phyloP scores from a whole-genome alignment of 1,284 basidiomycete species.

The Ceratobasidium papillatum region DNA sequence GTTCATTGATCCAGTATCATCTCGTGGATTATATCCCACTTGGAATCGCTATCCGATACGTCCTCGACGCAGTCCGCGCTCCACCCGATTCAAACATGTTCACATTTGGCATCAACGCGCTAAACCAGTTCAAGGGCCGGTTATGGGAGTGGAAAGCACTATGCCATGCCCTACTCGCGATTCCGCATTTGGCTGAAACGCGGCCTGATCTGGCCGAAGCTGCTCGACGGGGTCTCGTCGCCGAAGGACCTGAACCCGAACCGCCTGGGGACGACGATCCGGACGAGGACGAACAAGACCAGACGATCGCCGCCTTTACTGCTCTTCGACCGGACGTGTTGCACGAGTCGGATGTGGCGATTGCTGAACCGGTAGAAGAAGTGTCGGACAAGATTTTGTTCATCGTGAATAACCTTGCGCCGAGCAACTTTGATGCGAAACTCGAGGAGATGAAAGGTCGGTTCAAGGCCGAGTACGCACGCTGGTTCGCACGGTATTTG shows the following conservation, averaged over 20 bases:
- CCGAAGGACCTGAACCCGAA: conserved; percentile 23
- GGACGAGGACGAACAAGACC: conserved; percentile 37
- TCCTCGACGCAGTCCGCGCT: conserved; percentile 91
- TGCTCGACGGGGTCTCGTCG: conserved; percentile 72
- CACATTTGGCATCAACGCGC: conserved; percentile 94
- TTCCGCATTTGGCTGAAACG: conserved; percentile 86
- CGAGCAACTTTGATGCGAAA: conserved; percentile 91
- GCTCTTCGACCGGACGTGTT: conserved; percentile 74
- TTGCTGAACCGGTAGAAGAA: conserved; percentile 77
- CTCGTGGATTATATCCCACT: conserved; percentile 96
- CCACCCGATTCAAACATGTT: conserved; percentile 92
- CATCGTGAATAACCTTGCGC: conserved; percentile 97
- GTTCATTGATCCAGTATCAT: conserved; percentile 93
- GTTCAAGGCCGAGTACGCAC: conserved; percentile 82
- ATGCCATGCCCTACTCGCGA: conserved; percentile 87
- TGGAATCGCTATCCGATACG: conserved; percentile 96
- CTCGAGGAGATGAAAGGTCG: conserved; percentile 81
- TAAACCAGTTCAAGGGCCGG: conserved; percentile 87
- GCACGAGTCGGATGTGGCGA: conserved; percentile 64
- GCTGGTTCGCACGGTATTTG: conserved; percentile 98
- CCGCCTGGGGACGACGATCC: conserved; percentile 17
- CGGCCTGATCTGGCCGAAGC: conserved; percentile 85
- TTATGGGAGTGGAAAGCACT: conserved; percentile 94
- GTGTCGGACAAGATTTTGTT: conserved; percentile 95
- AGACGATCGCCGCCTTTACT: conserved; percentile 66